Conservation (phyloP, 305 asterid genomes). For the Fraxinus platypoda region DNA sequence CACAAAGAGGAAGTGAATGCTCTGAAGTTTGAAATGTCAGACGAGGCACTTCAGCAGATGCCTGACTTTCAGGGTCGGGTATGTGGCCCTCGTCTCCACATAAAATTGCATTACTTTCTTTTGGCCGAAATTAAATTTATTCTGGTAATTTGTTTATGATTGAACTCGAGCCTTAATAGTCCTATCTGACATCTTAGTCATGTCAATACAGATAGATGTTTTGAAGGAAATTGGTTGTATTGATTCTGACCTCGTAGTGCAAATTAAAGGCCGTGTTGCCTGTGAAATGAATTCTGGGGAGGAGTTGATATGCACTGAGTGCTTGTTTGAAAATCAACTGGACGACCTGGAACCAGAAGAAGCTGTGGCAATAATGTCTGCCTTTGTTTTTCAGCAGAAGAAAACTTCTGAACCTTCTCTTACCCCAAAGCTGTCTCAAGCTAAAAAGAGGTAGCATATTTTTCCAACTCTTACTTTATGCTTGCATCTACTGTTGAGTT, state of each 20-base stretch:
- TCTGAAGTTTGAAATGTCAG: slow-evolving; percentile 88
- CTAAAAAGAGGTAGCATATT: slow-evolving; percentile 58
- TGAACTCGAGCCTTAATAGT: slow-evolving; percentile 7
- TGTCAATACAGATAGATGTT: slow-evolving; percentile 79
- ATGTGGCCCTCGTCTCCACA: slow-evolving; percentile 33
- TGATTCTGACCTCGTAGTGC: slow-evolving; percentile 90
- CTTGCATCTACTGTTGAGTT: slow-evolving; percentile 13
- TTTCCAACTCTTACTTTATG: slow-evolving; percentile 17
- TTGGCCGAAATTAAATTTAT: neutral
- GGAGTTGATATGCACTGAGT: slow-evolving; percentile 94
- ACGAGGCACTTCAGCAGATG: slow-evolving; percentile 98
- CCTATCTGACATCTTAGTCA: slow-evolving; percentile 28
- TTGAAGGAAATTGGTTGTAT: slow-evolving; percentile 88
- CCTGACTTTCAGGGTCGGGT: slow-evolving; percentile 99
- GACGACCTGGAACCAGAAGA: slow-evolving; percentile 97
- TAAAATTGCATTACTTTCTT: slow-evolving; percentile 11
- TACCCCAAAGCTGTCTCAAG: slow-evolving; percentile 81
- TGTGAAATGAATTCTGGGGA: slow-evolving; percentile 99
- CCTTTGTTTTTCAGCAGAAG: slow-evolving; percentile 95
- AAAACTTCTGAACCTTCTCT: slow-evolving; percentile 86
- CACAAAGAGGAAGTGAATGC: slow-evolving; percentile 72
- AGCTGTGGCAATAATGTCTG: slow-evolving; percentile 98
- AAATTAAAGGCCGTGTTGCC: slow-evolving; percentile 98
- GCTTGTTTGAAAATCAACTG: slow-evolving; percentile 94
- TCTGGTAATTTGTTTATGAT: slow-evolving; percentile 11